phyloP scores from a whole-genome alignment of 2,329 filamentous ascomycete genomes.

The Sporothrix pseudoabietina region DNA sequence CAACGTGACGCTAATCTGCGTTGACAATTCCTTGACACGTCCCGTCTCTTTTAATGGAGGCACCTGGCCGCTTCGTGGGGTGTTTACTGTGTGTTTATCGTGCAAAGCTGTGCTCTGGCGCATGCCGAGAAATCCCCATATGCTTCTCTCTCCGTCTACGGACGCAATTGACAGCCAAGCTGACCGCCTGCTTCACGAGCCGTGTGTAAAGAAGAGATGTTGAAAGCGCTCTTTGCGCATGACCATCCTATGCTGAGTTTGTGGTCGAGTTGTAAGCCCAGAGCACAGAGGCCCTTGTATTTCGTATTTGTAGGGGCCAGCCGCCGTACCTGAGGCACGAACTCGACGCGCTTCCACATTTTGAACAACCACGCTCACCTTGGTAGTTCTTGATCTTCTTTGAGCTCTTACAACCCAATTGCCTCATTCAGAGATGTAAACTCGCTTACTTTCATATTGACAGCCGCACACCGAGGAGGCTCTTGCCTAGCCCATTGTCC shows the following conservation, averaged over 20 bases:
- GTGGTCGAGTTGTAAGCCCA: not conserved
- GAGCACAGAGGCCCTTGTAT: not conserved
- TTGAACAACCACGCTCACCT: no score
- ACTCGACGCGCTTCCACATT: not conserved
- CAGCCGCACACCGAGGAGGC: not conserved
- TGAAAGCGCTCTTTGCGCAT: not conserved
- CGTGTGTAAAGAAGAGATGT: not conserved
- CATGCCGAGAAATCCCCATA: constrained; percentile 14
- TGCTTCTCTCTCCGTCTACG: not conserved
- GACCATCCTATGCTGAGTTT: not conserved
- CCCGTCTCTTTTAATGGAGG: constrained; percentile 5
- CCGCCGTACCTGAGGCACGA: not conserved
- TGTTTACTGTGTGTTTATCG: not conserved
- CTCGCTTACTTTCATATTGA: constrained; percentile 24
- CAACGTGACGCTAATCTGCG: not conserved
- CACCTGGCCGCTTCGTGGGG: constrained; percentile 17
- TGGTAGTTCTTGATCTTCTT: not conserved
- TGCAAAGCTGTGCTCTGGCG: not conserved
- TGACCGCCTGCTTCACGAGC: not conserved
- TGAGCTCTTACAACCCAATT: not conserved
- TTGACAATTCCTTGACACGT: constrained; percentile 22
- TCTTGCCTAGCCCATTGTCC: constrained; percentile 5
- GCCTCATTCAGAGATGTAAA: not conserved
- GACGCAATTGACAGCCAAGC: not conserved
- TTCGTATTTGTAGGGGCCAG: not conserved